phyloP scores from a whole-genome alignment of 768 basidiomycete species.

The Kwoniella dejecticola region DNA sequence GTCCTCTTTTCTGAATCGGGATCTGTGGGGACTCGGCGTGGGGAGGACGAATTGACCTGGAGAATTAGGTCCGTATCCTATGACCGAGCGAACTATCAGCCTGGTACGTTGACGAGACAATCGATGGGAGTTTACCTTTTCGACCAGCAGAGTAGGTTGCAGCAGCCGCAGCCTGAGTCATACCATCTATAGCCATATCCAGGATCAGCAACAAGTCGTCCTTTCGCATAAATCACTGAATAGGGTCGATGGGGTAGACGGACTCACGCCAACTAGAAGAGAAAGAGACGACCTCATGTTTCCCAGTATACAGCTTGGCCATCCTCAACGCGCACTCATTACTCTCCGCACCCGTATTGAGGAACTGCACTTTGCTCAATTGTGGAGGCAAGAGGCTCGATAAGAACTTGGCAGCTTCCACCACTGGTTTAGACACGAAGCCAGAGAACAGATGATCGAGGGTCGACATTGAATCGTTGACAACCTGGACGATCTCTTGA shows the following conservation, averaged over 20 bases:
- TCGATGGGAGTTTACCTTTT: neutral
- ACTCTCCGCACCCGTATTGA: conserved; percentile 38
- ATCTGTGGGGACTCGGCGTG: conserved; percentile 29
- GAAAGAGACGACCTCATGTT: conserved; percentile 39
- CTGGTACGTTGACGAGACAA: neutral
- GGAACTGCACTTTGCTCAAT: conserved; percentile 36
- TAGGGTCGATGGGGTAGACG: too few relatives aligned
- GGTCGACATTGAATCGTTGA: conserved; percentile 18
- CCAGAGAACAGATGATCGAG: conserved; percentile 47
- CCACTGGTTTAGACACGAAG: conserved; percentile 35
- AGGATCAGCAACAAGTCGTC: neutral
- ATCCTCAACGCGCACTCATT: conserved; percentile 41
- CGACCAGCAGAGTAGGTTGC: conserved; percentile 28
- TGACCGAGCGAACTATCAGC: neutral
- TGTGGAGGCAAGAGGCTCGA: conserved; percentile 26
- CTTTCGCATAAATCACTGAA: neutral
- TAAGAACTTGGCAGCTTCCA: conserved; percentile 24
- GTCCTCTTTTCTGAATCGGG: conserved; percentile 34
- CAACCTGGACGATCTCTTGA: conserved; percentile 35
- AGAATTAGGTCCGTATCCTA: conserved; percentile 22
- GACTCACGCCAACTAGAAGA: conserved; percentile 39
- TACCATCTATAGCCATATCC: conserved; percentile 20
- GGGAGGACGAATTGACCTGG: conserved; percentile 33
- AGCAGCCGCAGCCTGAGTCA: conserved; percentile 23
- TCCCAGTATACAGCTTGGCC: conserved; percentile 44